Conservation (phyloP, 257 asterid genomes). For the Solanum gracilifrons region DNA sequence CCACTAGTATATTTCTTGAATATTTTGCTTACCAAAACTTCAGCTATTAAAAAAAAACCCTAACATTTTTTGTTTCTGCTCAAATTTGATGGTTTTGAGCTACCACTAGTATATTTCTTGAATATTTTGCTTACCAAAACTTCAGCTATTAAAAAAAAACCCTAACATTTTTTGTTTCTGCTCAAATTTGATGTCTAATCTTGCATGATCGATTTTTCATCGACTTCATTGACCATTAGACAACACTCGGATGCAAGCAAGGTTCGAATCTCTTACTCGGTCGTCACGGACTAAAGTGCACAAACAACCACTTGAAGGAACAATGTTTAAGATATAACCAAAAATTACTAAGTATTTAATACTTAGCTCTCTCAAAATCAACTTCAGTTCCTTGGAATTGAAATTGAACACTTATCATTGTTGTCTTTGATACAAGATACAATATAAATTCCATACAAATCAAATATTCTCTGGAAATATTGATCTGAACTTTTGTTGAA, state of each 20-base stretch:
- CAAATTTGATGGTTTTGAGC: not conserved
- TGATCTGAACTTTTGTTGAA: not conserved
- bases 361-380: not conserved
- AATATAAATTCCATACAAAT: not conserved
- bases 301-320: not conserved
- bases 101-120: not conserved
- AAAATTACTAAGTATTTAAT: not conserved
- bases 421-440: no score
- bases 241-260: not conserved
- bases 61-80: not conserved
- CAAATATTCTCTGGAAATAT: not conserved
- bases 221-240: not conserved
- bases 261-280: not conserved
- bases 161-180: not conserved
- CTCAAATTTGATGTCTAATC: not conserved
- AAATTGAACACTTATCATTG: no score
- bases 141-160: not conserved
- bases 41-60: not conserved
- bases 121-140: not conserved
- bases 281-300: not conserved
- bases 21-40: not conserved
- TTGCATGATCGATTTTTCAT: not conserved
- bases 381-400: no score
- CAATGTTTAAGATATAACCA: not conserved
- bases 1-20: not conserved